Evolutionary conservation across 495 filamentous ascomycete genomes (phyloP).

Genomic region (Penicillium crystallinum): DNA sequence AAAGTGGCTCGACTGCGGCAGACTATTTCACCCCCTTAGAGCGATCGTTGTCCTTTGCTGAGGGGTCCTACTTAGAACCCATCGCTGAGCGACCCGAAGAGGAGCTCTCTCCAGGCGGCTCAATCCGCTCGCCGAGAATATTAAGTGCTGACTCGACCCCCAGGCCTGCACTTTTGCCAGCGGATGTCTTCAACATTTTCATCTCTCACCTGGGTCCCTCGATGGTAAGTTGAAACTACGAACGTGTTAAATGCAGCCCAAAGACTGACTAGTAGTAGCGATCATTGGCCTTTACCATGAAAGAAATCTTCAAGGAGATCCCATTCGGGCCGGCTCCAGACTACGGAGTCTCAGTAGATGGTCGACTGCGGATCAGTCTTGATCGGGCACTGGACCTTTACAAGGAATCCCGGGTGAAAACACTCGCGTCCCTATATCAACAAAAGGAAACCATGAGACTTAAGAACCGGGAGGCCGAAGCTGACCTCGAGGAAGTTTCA

Average conservation of each 20-base stretch:
- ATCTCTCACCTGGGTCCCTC: conserved; percentile 83
- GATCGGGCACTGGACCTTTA: conserved; percentile 75
- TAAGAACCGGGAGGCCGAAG: conserved; percentile 66
- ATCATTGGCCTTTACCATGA: conserved; percentile 83
- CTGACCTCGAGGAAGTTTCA: conserved; percentile 92
- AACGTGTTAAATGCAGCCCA: not conserved
- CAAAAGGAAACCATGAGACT: conserved; percentile 62
- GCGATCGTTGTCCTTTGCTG: conserved; percentile 34
- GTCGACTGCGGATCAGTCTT: conserved; percentile 71
- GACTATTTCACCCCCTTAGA: conserved; percentile 20
- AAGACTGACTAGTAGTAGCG: conserved; percentile 46
- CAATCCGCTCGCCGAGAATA: conserved; percentile 8
- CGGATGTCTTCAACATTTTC: conserved; percentile 83
- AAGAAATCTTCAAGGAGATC: conserved; percentile 80
- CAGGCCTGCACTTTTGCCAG: conserved; percentile 43
- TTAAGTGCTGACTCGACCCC: conserved; percentile 11
- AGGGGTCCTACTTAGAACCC: conserved; percentile 47
- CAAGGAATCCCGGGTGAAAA: conserved; percentile 63
- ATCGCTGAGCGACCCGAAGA: conserved; percentile 67
- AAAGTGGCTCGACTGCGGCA: not conserved
- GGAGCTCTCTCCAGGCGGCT: conserved; percentile 37
- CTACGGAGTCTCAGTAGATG: conserved; percentile 66
- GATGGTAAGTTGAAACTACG: conserved; percentile 52
- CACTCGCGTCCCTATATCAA: conserved; percentile 72
- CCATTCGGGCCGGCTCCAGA: conserved; percentile 66